phyloP scores from a whole-genome alignment of 1,139 yeast species.

The Geotrichum cucujoidarum region DNA sequence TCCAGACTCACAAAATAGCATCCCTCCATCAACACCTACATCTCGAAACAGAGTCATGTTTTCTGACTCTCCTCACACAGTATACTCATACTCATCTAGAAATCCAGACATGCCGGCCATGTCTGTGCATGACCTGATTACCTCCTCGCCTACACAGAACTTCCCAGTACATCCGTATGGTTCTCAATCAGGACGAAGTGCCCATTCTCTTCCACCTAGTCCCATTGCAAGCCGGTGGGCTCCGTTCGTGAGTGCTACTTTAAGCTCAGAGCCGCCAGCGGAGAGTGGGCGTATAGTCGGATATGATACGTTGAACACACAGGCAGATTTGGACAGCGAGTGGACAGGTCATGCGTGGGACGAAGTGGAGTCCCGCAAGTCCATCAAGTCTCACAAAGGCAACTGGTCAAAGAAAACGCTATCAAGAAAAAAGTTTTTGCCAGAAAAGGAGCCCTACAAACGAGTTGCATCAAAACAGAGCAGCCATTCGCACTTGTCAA shows the following conservation, averaged over 20 bases:
- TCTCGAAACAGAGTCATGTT: not conserved
- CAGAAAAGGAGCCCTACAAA: not conserved
- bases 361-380: conserved; percentile 1
- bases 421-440: not conserved
- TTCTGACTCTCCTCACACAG: not conserved
- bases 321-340: conserved; percentile 16
- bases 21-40: not conserved
- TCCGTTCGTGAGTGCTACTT: conserved; percentile 15
- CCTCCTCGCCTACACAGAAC: not conserved
- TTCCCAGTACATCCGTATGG: too few species aligned
- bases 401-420: not conserved
- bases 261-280: not conserved
- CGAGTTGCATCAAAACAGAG: not conserved
- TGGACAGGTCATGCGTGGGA: conserved; percentile 8
- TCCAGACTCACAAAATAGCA: not conserved
- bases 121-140: not conserved
- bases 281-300: conserved; percentile 6
- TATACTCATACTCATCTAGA: not conserved
- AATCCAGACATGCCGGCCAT: not conserved
- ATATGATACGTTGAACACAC: conserved; percentile 12
- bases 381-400: conserved; percentile 4
- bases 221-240: conserved; percentile 17
- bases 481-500: not conserved
- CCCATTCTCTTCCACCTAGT: not conserved
- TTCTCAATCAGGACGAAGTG: not conserved